Percentiles rank a stretch among this genome's conserved stretches.
phyloP scores from a whole-genome alignment of 371 early-diverging fungal species.

The Mucor mucedo region DNA sequence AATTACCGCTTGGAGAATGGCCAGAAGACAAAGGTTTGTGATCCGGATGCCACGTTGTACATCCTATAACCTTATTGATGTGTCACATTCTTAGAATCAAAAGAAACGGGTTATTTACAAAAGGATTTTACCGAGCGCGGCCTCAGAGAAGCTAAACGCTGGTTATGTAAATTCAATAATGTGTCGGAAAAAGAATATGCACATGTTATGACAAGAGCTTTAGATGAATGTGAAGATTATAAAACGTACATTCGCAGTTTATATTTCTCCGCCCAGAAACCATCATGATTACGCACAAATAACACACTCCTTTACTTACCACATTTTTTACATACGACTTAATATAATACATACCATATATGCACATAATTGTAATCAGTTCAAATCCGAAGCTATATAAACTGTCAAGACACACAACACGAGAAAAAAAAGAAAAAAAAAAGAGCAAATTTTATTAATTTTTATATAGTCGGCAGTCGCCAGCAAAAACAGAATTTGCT shows the following conservation, averaged over 20 bases:
- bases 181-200: slow-evolving; percentile 20
- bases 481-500: too few relatives aligned
- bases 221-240: slow-evolving; percentile 24
- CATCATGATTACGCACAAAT: background rate
- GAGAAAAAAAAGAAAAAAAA: too few relatives aligned
- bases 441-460: too few relatives aligned
- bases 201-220: slow-evolving; percentile 7
- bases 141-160: slow-evolving; percentile 22
- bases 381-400: too few relatives aligned
- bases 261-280: slow-evolving; percentile 24
- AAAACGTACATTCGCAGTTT: slow-evolving; percentile 7
- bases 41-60: background rate
- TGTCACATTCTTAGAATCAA: slow-evolving; percentile 11
- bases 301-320: background rate
- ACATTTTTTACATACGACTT: background rate
- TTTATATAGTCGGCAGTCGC: too few relatives aligned
- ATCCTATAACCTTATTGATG: background rate
- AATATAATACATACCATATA: background rate
- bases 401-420: too few relatives aligned
- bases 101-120: slow-evolving; percentile 33
- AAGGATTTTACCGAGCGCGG: slow-evolving; percentile 28
- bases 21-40: slow-evolving; percentile 20
- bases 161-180: slow-evolving; percentile 26
- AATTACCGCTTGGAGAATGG: slow-evolving; percentile 38
- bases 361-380: too few relatives aligned